These are phyloP conservation scores for Thermothelomyces thermophilus DNA, from an alignment of 2,329 filamentous ascomycete species.

Conservation along the genomic window DNA sequence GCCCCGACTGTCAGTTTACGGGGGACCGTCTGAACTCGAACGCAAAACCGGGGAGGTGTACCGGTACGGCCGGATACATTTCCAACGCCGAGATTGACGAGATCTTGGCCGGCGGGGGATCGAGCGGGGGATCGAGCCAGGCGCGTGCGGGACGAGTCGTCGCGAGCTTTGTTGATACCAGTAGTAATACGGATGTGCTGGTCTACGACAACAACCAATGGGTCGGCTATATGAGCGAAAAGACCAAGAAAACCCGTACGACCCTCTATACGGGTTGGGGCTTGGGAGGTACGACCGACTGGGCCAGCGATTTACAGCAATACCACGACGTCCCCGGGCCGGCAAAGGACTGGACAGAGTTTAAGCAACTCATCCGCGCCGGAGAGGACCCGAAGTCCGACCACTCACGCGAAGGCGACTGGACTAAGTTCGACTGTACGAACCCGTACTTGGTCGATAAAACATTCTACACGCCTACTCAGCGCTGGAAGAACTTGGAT, in stretches of 20 bases:
- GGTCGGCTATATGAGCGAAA: slow-evolving; percentile 14
- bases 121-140: not conserved
- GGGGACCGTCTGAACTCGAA: slow-evolving; percentile 6
- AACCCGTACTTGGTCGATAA: slow-evolving; percentile 6
- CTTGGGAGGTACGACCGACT: slow-evolving; percentile 14
- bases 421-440: slow-evolving; percentile 24
- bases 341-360: slow-evolving; percentile 8
- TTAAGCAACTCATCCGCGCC: slow-evolving; percentile 15
- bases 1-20: slow-evolving; percentile 11
- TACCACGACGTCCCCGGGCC: slow-evolving; percentile 18
- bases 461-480: slow-evolving; percentile 1
- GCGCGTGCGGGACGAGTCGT: not conserved
- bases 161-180: not conserved
- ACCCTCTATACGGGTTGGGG: slow-evolving; percentile 4
- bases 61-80: slow-evolving; percentile 19
- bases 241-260: not conserved
- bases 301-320: slow-evolving; percentile 17
- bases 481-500: slow-evolving; percentile 26
- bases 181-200: slow-evolving; percentile 9
- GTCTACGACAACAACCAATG: slow-evolving; percentile 11
- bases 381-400: slow-evolving; percentile 19
- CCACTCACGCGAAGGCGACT: slow-evolving; percentile 21
- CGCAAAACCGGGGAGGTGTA: slow-evolving; percentile 16
- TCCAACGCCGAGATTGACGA: slow-evolving; percentile 20
- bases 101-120: not conserved